Base-by-base conservation (phyloP, 306 rosid species). In the Begonia masoniana region DNA sequence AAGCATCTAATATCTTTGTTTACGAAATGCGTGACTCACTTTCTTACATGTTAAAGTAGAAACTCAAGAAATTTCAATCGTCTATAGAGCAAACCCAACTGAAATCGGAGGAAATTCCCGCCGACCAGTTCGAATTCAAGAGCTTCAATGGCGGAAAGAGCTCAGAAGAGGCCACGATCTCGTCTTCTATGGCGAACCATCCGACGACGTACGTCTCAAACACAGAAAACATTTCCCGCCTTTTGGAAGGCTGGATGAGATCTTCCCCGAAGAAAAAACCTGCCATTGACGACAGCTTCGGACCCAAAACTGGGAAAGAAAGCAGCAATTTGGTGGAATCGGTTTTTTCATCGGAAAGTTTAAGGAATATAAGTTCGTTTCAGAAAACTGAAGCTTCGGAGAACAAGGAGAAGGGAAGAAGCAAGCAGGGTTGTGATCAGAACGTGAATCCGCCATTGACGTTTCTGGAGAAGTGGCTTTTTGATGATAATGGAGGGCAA, bases 161-260 rank as follows among this genome's bases (percentile, higher is more conserved):
- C 41, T 11, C 17, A 12, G 51, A 26, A 0, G 10, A n/a, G 21
- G 52, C 52, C 17, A 4, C 19, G 3, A 6, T 15, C 21, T 13
- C 19, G 10, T 49, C 52, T 6, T 14, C 46, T 17, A 36, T 14
- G 14, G 10, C 48, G 2, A 59, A 15, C 55, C 48, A 19, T 31
- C 36, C 79, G 16, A 10, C 79, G 12, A 73, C 83, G 10, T 91
- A 91, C 62, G 99, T 96, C 13, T 91, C 99, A 15, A 91, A 92
- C 78, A 84, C 99, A 21, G 92, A 86, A 59, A 91, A 91, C 79
- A 91, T 91, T 56, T 91, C 96, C 26, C 81, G 99, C 10, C 96
- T 91, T n/a, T 66, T 91, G 6, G 84, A 91, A 70, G 96, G 92
- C 56, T 91, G 97, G 97, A 91, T 91, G 97, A 83, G 82, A 77